Evolutionary conservation across 306 rosid genomes (phyloP), one percentile per base, ranked within the genome.

Genomic region (Glycine latifolia): DNA sequence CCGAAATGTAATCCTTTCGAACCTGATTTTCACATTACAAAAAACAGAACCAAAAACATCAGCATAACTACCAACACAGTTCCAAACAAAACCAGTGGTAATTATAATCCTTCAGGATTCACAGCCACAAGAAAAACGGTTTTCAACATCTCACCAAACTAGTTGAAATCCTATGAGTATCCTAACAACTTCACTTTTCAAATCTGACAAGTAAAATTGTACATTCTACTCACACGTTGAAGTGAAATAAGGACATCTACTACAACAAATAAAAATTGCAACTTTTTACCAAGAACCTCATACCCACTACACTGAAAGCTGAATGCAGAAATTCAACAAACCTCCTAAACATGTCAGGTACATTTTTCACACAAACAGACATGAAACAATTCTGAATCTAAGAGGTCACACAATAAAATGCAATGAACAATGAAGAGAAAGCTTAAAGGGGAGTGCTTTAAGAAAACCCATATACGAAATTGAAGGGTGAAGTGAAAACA

Each of bases 1-100:
- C 56, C 87, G 88, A 70, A 95, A 95, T 49, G 83, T 85, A 71
- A 95, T 85, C 82, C 88, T 95, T 47, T 93, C 96, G 82, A 93
- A 93, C 88, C 99, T 95, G 91, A 87, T 88, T 81, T 70, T 44
- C 81, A 82, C 26, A 76, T 82, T 50, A 63, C 56, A 78, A 67
- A 86, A 82, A 71, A 44, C 33, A 79, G 43, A 33, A 54, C 3
- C 54, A 77, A 16, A 16, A 71, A 43, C 58, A 71, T 37, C 50
- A 76, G 9, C 26, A 60, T 33, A 67, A 44, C 58, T 10, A 37
- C 68, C 69, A 47, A 14, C 26, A 71, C 7, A 37, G 47, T 16
- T 43, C 62, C 39, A 49, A 77, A 68, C 58, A 52, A 70, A 46
- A 69, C 8, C 16, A 15, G 62, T 15, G 50, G 46, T 7, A 43